Evolutionary conservation across 495 filamentous ascomycete species (phyloP), one percentile per base, ranked within the genome.

Genomic region (Penicillium taxi): DNA sequence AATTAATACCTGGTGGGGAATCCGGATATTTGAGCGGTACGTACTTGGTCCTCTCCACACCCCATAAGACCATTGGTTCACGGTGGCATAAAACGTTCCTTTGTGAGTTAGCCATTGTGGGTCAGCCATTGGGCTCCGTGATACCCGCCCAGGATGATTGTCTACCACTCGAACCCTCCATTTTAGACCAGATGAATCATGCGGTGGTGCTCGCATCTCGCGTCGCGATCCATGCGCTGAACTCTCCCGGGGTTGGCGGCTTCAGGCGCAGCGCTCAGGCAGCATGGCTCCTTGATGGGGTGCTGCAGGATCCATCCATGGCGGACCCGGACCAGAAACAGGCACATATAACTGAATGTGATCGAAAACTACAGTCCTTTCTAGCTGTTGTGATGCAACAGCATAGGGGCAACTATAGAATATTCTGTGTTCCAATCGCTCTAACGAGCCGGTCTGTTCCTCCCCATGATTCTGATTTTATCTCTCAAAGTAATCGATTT

Each of bases 1-100:
- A 20, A 24, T 22, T 0, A 60, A 63, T 47, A 60, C 58, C 5
- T 64, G 53, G 58, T 62, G 56, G 56, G 56, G 50, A 11, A 42
- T 61, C 6, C 11, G 26, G 6, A 32, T 32, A 3, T 30, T 12
- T 12, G 40, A 43, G n/a, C 5, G 40, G 40, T 43, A 36, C 13
- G 17, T n/a, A n/a, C n/a, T n/a, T n/a, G 11, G 21, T 22, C 21
- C 19, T 11, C 16, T 14, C 31, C 12, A 19, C 12, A 16, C 2
- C 28, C 28, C 11, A 32, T 32, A 15, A 32, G 11, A 32, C 5
- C 26, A 28, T 9, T 24, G n/a, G n/a, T n/a, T n/a, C n/a, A n/a
- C n/a, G n/a, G n/a, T n/a, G n/a, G n/a, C n/a, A n/a, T n/a, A n/a
- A n/a, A n/a, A n/a, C n/a, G n/a, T n/a, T n/a, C n/a, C n/a, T n/a